Percentiles rank a stretch among this genome's conserved stretches.
These are phyloP conservation scores for Friedmanniomyces endolithicus DNA, from an alignment of 495 filamentous ascomycete species.

Conservation along the genomic window DNA sequence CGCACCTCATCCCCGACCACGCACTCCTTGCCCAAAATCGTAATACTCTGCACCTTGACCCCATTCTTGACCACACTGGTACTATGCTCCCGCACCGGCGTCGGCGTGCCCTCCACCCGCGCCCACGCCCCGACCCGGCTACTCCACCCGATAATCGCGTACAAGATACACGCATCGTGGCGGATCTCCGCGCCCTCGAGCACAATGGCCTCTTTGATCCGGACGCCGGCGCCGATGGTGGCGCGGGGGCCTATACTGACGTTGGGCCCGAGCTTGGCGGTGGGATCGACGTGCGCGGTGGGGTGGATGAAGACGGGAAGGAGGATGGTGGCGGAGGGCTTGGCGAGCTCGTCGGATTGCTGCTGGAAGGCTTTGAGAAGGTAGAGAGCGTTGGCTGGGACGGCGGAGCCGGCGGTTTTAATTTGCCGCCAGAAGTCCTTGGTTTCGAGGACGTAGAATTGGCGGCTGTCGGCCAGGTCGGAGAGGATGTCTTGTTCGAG, in stretches of 20 bases:
- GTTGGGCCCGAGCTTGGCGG: constrained; percentile 92
- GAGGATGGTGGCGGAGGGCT: constrained; percentile 79
- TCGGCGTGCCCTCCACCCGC: constrained; percentile 91
- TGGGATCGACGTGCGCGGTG: constrained; percentile 81
- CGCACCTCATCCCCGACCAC: constrained; percentile 87
- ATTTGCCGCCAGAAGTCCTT: constrained; percentile 99
- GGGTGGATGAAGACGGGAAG: constrained; percentile 96
- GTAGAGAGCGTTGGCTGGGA: constrained; percentile 95
- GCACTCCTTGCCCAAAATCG: constrained; percentile 94
- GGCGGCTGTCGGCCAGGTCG: constrained; percentile 91
- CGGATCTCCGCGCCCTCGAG: constrained; percentile 92
- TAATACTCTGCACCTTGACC: constrained; percentile 97
- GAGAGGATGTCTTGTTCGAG: constrained; percentile 96
- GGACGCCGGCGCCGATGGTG: constrained; percentile 71
- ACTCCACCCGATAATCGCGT: constrained; percentile 95
- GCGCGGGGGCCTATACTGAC: constrained; percentile 87
- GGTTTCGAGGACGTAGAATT: constrained; percentile 97
- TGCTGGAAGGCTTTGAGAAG: constrained; percentile 87
- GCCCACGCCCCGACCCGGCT: constrained; percentile 95
- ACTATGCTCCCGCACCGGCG: constrained; percentile 73
- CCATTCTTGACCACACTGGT: constrained; percentile 95
- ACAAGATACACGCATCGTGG: constrained; percentile 92
- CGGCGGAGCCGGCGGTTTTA: constrained; percentile 95
- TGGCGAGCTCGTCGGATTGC: constrained; percentile 66
- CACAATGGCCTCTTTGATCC: constrained; percentile 92